These are phyloP conservation scores for Cyberlindnera galapagoensis DNA, from an alignment of 805 yeast species.

Conservation along the genomic window DNA sequence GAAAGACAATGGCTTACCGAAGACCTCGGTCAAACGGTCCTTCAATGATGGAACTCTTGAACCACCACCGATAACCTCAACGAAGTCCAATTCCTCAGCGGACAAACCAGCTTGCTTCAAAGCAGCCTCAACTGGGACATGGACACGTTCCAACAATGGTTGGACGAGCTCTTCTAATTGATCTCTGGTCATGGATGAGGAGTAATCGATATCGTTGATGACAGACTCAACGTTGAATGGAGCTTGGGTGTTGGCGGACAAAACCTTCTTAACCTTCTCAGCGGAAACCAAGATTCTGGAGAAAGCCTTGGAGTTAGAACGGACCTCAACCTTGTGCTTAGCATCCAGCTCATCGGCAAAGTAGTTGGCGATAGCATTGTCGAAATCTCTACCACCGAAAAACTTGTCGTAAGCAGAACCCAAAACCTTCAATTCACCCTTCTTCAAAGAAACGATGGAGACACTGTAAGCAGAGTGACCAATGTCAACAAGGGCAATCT, in stretches of 20 bases:
- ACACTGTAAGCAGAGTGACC: constrained; percentile 96
- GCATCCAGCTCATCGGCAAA: constrained; percentile 87
- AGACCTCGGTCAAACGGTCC: constrained; percentile 69
- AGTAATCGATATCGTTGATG: constrained; percentile 95
- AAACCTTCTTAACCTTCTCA: constrained; percentile 90
- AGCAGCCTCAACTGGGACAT: constrained; percentile 75
- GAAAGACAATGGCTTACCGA: constrained; percentile 81
- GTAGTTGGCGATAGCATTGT: constrained; percentile 88
- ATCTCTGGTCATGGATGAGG: constrained; percentile 82
- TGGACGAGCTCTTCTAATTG: constrained; percentile 85
- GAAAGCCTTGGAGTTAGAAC: constrained; percentile 90
- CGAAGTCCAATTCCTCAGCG: constrained; percentile 72
- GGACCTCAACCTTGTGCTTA: constrained; percentile 90
- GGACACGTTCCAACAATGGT: constrained; percentile 73
- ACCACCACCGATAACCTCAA: constrained; percentile 97
- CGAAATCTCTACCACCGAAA: constrained; percentile 98
- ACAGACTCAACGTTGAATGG: constrained; percentile 94
- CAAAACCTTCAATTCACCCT: constrained; percentile 90
- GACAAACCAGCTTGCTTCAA: constrained; percentile 71
- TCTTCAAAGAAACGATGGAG: constrained; percentile 83
- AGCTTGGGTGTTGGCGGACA: constrained; percentile 92
- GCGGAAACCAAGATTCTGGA: constrained; percentile 87
- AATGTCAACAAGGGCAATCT: constrained; percentile 90
- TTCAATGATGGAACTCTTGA: constrained; percentile 95
- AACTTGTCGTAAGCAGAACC: constrained; percentile 92